A percentile compares a stretch with the other conserved stretches of the same genome.
phyloP scores from a whole-genome alignment of 164 flowering plant genomes.

The Saururus chinensis region DNA sequence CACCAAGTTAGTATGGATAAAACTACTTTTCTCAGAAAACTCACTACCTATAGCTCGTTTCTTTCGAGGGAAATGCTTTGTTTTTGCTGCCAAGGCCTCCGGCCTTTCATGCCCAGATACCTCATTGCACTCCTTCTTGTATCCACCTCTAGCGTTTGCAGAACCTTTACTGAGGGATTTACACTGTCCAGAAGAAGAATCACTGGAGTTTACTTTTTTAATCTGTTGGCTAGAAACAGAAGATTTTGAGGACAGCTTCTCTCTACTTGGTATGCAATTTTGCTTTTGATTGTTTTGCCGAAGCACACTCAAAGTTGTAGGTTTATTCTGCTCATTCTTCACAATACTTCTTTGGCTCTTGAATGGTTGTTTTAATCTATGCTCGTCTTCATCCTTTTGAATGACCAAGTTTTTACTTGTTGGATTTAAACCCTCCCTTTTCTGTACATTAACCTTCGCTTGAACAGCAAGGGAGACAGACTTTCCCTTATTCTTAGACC shows the following conservation, averaged over 20 bases:
- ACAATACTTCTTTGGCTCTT: constrained; percentile 29
- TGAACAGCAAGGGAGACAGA: constrained; percentile 87
- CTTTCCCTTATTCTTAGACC: constrained; percentile 39
- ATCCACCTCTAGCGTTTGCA: constrained; percentile 32
- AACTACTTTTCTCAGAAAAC: constrained; percentile 24
- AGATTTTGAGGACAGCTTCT: constrained; percentile 38
- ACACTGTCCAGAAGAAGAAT: constrained; percentile 28
- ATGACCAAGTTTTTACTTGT: constrained; percentile 15
- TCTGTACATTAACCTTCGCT: constrained; percentile 94
- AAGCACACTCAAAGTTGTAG: constrained; percentile 40
- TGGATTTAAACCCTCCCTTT: constrained; percentile 56
- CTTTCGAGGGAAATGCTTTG: constrained; percentile 44
- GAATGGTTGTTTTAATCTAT: constrained; percentile 23
- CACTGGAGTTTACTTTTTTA: constrained; percentile 32
- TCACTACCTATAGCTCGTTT: constrained; percentile 45
- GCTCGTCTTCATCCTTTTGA: constrained; percentile 37
- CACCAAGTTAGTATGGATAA: constrained; percentile 14
- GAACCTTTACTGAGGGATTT: constrained; percentile 25
- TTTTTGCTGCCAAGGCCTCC: constrained; percentile 19
- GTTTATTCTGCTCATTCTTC: constrained; percentile 36
- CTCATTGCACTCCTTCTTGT: constrained; percentile 36
- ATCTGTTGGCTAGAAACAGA: constrained; percentile 26
- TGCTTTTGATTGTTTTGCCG: constrained; percentile 85
- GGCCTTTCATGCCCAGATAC: constrained; percentile 23
- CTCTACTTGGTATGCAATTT: constrained; percentile 31